phyloP scores from a whole-genome alignment of 2,329 filamentous ascomycete species.

The Trichoderma hamatum region DNA sequence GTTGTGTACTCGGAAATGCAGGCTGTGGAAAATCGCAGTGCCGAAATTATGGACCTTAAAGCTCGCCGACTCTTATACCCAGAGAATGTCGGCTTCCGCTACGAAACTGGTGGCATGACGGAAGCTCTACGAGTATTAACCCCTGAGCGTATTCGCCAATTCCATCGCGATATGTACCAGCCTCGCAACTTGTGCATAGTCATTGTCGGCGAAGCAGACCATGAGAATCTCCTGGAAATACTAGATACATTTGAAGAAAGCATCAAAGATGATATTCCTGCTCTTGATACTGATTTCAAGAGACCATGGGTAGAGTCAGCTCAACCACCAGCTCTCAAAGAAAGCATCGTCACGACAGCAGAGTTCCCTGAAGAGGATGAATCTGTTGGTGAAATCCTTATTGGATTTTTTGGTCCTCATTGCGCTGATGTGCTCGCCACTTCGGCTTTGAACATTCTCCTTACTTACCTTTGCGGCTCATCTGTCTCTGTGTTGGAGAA shows the following conservation, averaged over 20 bases:
- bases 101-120: constrained; percentile 98
- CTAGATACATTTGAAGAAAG: constrained; percentile 87
- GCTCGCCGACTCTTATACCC: constrained; percentile 83
- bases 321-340: constrained; percentile 70
- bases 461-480: constrained; percentile 88
- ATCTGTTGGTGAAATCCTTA: constrained; percentile 82
- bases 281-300: constrained; percentile 73
- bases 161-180: constrained; percentile 97
- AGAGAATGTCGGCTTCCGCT: constrained; percentile 87
- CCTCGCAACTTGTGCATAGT: constrained; percentile 92
- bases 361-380: constrained; percentile 98
- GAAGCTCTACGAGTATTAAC: constrained; percentile 85
- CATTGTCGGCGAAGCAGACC: constrained; percentile 89
- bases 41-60: constrained; percentile 84
- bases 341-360: constrained; percentile 75
- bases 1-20: constrained; percentile 99
- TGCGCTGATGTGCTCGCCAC: constrained; percentile 70
- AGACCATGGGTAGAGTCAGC: constrained; percentile 90
- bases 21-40: constrained; percentile 81
- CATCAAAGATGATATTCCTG: constrained; percentile 80
- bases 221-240: constrained; percentile 76
- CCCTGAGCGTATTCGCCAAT: constrained; percentile 87
- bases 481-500: constrained; percentile 93
- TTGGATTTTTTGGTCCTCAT: constrained; percentile 84
- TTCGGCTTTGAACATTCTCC: constrained; percentile 75